phyloP scores from a whole-genome alignment of 2,329 filamentous ascomycete species.

The Fonsecaea pedrosoi region DNA sequence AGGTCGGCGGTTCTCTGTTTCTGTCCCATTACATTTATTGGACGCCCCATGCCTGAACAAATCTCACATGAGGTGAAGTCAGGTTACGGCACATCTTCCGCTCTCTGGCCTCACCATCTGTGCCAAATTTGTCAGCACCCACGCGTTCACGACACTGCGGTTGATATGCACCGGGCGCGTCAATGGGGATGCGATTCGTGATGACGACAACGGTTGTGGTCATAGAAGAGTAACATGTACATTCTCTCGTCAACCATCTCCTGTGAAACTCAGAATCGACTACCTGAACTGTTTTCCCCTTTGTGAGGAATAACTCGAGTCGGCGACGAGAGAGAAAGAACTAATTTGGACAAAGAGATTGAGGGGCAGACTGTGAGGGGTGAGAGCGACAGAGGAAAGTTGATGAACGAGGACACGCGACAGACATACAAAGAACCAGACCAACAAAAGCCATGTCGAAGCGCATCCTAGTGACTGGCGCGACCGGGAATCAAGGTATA shows the following conservation, averaged over 20 bases:
- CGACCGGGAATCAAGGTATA: slow-evolving; percentile 24
- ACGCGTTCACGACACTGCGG: background rate
- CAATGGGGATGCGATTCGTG: background rate
- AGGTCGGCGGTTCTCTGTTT: too few species aligned
- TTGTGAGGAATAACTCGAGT: background rate
- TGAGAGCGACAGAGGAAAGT: background rate
- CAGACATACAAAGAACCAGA: too few species aligned
- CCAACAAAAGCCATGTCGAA: background rate
- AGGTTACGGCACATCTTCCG: slow-evolving; percentile 6
- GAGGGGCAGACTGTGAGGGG: background rate
- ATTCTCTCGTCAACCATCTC: background rate
- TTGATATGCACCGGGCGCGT: background rate
- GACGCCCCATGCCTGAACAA: background rate
- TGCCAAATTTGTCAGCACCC: slow-evolving; percentile 19
- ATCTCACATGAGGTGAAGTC: background rate
- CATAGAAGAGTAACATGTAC: background rate
- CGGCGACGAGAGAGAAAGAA: background rate
- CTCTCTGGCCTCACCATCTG: background rate
- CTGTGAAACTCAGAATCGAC: background rate
- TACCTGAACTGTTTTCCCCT: background rate
- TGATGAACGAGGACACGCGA: background rate
- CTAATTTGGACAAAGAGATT: too few species aligned
- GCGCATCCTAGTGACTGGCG: slow-evolving; percentile 16
- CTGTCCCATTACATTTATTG: background rate
- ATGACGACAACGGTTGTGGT: background rate